Percentiles rank a stretch among this genome's conserved stretches.
Evolutionary conservation across 805 yeast genomes (phyloP).

Genomic region (Ogataea ganodermae): DNA sequence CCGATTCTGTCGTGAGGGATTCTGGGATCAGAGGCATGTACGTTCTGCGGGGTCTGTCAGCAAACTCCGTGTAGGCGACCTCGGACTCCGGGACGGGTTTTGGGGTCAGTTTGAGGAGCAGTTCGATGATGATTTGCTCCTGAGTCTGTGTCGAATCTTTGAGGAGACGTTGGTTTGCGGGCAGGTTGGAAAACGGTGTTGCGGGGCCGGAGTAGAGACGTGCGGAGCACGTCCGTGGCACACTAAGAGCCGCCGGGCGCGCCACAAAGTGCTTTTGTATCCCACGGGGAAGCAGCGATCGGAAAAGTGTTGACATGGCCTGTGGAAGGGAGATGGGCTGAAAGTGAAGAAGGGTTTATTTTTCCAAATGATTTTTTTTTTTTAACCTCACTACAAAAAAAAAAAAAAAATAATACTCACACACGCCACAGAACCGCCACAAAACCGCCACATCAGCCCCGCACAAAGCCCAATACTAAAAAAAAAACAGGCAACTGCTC

Average conservation of each 20-base stretch:
- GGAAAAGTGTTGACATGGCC: neutral
- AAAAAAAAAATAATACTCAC: neutral
- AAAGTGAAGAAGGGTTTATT: neutral
- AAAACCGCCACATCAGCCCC: constrained; percentile 6
- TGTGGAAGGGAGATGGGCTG: neutral
- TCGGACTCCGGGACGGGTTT: constrained; percentile 25
- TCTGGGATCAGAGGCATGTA: constrained; percentile 23
- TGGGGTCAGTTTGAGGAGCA: constrained; percentile 23
- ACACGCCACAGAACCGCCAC: constrained; percentile 5
- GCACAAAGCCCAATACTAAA: neutral
- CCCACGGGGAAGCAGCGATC: neutral
- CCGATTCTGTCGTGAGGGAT: constrained; percentile 2
- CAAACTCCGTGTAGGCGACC: constrained; percentile 23
- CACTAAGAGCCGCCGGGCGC: too few relatives aligned
- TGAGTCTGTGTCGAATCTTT: constrained; percentile 6
- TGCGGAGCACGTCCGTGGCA: neutral
- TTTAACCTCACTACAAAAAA: neutral
- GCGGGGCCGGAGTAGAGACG: neutral
- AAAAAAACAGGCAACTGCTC: neutral
- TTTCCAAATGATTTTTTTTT: neutral
- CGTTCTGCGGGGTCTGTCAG: constrained; percentile 20
- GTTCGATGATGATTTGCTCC: constrained; percentile 25
- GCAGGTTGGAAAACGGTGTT: neutral
- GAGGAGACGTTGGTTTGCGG: neutral
- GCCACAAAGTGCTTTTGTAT: neutral